Conservation (phyloP, 257 asterid genomes). For the Forsythia viridissima region DNA sequence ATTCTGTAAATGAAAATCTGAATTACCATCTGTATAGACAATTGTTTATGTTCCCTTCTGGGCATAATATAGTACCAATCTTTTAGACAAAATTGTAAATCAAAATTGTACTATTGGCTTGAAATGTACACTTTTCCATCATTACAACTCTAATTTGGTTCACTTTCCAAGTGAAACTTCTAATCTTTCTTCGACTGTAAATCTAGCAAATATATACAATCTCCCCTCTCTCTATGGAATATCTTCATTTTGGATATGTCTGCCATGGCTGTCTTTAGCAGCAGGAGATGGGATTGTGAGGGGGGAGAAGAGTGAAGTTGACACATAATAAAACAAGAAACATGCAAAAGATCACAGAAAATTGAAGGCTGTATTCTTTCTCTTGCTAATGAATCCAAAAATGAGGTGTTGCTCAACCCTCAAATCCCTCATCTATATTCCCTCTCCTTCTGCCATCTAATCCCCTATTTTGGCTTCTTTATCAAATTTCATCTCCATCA, state of each 20-base stretch:
- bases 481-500: constrained; percentile 11
- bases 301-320: not conserved
- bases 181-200: not conserved
- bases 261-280: not conserved
- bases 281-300: not conserved
- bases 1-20: not conserved
- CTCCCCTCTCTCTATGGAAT: too few relatives aligned
- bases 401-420: constrained; percentile 39
- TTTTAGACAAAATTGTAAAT: not conserved
- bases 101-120: not conserved
- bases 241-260: not conserved
- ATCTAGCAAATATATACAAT: not conserved
- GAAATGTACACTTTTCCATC: not conserved
- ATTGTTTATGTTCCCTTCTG: constrained; percentile 34
- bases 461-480: constrained; percentile 1
- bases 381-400: not conserved
- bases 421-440: constrained; percentile 30
- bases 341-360: not conserved
- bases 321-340: not conserved
- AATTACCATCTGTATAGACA: not conserved
- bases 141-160: not conserved
- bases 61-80: constrained; percentile 29
- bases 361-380: not conserved
- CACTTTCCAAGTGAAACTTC: not conserved
- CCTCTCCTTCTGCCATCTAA: constrained; percentile 31